Percentiles rank a stretch among this genome's conserved stretches.
Conservation (phyloP, 1,139 yeast species). For the Blastobotrys ciferrii region DNA sequence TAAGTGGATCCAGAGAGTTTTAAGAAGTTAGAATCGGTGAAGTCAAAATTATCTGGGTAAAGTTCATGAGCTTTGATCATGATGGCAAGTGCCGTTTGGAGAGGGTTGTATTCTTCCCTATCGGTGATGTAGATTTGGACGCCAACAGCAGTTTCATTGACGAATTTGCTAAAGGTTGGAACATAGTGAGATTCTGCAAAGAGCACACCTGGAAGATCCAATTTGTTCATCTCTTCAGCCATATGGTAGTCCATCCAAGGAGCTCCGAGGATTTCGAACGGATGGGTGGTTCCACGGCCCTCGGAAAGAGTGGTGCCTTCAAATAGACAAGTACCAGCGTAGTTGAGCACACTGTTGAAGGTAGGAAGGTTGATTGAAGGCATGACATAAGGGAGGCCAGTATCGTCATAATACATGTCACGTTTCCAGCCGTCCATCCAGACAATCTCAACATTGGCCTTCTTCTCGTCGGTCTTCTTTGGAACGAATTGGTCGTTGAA, state of each 20-base stretch:
- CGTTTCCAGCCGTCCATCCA: constrained; percentile 21
- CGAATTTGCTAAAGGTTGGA: constrained; percentile 5
- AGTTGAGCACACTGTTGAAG: constrained; percentile 15
- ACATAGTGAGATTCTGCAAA: constrained; percentile 8
- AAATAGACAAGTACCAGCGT: constrained; percentile 18
- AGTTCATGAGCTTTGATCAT: constrained; percentile 9
- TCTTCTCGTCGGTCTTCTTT: constrained; percentile 10
- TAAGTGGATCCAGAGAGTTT: not conserved
- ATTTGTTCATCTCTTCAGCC: constrained; percentile 14
- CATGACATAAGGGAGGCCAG: constrained; percentile 17
- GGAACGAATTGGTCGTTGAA: constrained; percentile 17
- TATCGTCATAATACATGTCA: constrained; percentile 18
- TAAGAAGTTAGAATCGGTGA: constrained; percentile 1
- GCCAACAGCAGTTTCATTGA: constrained; percentile 3
- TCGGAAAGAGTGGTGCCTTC: constrained; percentile 18
- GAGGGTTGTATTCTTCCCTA: not conserved
- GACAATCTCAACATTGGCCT: constrained; percentile 15
- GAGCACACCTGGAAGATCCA: constrained; percentile 4
- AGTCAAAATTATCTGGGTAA: constrained; percentile 12
- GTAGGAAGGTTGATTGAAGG: constrained; percentile 20
- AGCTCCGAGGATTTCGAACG: constrained; percentile 20
- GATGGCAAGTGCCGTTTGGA: constrained; percentile 3
- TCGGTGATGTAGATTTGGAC: constrained; percentile 8
- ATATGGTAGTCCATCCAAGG: constrained; percentile 18
- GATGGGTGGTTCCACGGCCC: constrained; percentile 22